Evolutionary conservation across 2,329 filamentous ascomycete species (phyloP).

Genomic region (Claviceps sp.): DNA sequence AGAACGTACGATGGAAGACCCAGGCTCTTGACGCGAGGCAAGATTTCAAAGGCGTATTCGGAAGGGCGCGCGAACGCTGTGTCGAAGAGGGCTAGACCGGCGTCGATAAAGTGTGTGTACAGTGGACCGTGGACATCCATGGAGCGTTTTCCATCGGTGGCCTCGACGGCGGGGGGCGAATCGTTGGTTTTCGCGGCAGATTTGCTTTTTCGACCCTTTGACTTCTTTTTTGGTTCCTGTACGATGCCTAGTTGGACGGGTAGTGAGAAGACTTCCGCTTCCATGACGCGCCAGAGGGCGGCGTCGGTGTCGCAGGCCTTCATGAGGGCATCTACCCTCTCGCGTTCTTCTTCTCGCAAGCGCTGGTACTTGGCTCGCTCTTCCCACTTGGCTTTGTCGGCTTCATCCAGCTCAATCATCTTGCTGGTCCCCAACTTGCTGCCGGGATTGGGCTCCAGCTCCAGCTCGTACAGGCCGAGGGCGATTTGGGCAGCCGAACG

Average conservation of each 20-base stretch:
- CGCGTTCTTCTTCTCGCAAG: slow-evolving; percentile 31
- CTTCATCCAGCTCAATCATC: slow-evolving; percentile 18
- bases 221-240: not conserved
- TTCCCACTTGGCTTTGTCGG: slow-evolving; percentile 18
- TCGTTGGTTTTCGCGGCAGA: not conserved
- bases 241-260: slow-evolving; percentile 41
- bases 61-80: slow-evolving; percentile 44
- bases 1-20: slow-evolving; percentile 60
- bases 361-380: slow-evolving; percentile 23
- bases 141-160: slow-evolving; percentile 19
- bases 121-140: slow-evolving; percentile 49
- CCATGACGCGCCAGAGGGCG: slow-evolving; percentile 53
- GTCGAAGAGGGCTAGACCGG: slow-evolving; percentile 43
- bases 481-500: slow-evolving; percentile 26
- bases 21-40: slow-evolving; percentile 54
- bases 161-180: slow-evolving; percentile 2
- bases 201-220: not conserved
- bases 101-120: slow-evolving; percentile 48
- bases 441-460: slow-evolving; percentile 17
- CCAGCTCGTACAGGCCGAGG: slow-evolving; percentile 23
- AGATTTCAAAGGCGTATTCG: slow-evolving; percentile 42
- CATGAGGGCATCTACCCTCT: slow-evolving; percentile 41
- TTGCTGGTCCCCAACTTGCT: slow-evolving; percentile 11
- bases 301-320: slow-evolving; percentile 42
- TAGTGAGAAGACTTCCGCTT: slow-evolving; percentile 51